phyloP scores from a whole-genome alignment of 768 basidiomycete genomes.

The Mrakia hoshinonis region DNA sequence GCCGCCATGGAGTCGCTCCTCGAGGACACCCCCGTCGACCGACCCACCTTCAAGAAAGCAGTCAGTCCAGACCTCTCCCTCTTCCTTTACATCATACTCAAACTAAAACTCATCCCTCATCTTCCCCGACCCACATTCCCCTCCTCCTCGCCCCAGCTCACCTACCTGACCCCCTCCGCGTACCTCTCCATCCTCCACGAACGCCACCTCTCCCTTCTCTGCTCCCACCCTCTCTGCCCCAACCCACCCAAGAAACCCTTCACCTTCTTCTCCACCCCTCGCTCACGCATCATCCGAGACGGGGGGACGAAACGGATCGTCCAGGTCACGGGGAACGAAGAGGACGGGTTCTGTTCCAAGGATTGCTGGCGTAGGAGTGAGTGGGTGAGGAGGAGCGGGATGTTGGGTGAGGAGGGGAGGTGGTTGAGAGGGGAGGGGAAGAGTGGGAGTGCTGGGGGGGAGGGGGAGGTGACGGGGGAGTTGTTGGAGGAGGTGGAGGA shows the following conservation, averaged over 20 bases:
- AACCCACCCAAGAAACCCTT: constrained; percentile 12
- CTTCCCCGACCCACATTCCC: no score
- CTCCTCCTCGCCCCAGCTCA: neutral
- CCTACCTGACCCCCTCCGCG: constrained; percentile 3
- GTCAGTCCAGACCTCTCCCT: neutral
- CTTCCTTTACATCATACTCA: neutral
- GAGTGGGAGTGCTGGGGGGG: neutral
- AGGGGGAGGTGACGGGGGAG: neutral
- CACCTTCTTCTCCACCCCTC: constrained; percentile 6
- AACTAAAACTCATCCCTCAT: neutral
- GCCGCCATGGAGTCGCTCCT: constrained; percentile 18
- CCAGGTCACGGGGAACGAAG: constrained; percentile 16
- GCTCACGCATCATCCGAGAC: constrained; percentile 10
- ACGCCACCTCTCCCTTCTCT: constrained; percentile 22
- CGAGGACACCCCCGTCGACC: constrained; percentile 11
- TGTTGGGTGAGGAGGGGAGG: constrained; percentile 2
- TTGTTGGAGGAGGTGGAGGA: constrained; percentile 9
- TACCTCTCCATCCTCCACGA: constrained; percentile 26
- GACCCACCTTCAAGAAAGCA: constrained; percentile 13
- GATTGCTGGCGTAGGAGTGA: constrained; percentile 12
- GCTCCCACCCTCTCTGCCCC: constrained; percentile 19
- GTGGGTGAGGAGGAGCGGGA: constrained; percentile 13
- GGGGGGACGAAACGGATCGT: neutral
- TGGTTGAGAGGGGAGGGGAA: constrained; percentile 13
- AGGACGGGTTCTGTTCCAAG: constrained; percentile 18